Percentiles rank a stretch among this genome's conserved stretches.
Conservation (phyloP, 164 flowering plant genomes). For the Malania oleifera region DNA sequence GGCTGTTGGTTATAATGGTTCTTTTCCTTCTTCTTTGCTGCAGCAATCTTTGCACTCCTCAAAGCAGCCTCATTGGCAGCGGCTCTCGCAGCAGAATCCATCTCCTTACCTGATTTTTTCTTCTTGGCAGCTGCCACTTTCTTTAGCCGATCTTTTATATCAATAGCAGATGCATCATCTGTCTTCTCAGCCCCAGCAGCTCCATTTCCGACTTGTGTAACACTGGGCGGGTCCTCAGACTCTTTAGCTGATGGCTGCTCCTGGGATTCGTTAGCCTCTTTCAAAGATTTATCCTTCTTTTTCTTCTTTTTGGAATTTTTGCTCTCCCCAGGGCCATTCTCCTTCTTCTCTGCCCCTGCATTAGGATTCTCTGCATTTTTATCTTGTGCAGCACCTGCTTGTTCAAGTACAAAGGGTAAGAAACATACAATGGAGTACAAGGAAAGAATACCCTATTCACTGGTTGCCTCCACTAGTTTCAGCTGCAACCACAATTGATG, state of each 20-base stretch:
- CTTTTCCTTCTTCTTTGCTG: constrained; percentile 7
- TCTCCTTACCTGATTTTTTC: neutral
- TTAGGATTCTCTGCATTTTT: constrained; percentile 38
- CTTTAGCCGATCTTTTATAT: constrained; percentile 4
- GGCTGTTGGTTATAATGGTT: constrained; percentile 7
- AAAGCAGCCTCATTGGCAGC: constrained; percentile 3
- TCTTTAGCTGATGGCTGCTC: constrained; percentile 13
- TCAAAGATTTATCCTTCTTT: constrained; percentile 70
- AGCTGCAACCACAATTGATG: neutral
- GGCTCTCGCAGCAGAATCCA: neutral
- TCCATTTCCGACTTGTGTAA: constrained; percentile 20
- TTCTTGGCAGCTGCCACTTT: neutral
- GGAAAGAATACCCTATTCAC: neutral
- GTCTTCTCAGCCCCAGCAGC: neutral
- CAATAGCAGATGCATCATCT: neutral
- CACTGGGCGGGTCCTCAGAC: constrained; percentile 14
- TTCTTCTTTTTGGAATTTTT: constrained; percentile 85
- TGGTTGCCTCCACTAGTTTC: neutral
- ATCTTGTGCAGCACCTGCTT: constrained; percentile 37
- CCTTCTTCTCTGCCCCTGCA: constrained; percentile 54
- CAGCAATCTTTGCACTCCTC: constrained; percentile 5
- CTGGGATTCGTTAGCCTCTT: constrained; percentile 44
- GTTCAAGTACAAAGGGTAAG: neutral
- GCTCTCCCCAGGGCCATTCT: constrained; percentile 48
- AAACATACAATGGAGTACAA: neutral